Conservation (phyloP, 2,329 filamentous ascomycete species). For the Aspergillus clavatus region DNA sequence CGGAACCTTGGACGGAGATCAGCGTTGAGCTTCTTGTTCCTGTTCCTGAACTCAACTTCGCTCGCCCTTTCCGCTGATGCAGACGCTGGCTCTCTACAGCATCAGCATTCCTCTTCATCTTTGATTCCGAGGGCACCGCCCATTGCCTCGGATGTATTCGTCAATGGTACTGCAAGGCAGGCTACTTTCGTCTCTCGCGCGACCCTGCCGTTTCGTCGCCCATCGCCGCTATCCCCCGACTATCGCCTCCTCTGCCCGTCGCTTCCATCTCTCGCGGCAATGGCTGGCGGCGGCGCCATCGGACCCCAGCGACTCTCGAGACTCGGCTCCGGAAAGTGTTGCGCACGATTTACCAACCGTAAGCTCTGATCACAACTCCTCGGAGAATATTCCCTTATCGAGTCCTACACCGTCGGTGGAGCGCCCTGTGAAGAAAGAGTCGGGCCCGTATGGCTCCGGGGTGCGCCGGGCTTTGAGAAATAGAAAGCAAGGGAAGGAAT, state of each 20-base stretch:
- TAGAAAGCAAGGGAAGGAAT: conserved; percentile 21
- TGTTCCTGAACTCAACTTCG: not conserved
- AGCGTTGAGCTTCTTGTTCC: not conserved
- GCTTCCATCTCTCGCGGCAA: conserved; percentile 30
- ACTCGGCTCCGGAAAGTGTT: conserved; percentile 18
- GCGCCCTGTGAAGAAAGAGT: conserved; percentile 19
- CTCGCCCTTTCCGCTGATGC: conserved; percentile 12
- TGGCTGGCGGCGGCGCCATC: conserved; percentile 26
- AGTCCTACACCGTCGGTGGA: conserved; percentile 11
- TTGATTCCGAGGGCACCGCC: conserved; percentile 22
- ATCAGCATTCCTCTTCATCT: conserved; percentile 13
- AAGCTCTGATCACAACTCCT: conserved; percentile 12
- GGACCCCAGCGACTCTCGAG: conserved; percentile 23
- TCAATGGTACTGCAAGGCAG: conserved; percentile 37
- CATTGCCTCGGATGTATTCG: conserved; percentile 33
- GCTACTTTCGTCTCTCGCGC: conserved; percentile 31
- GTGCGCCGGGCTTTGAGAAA: conserved; percentile 38
- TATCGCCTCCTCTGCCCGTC: conserved; percentile 22
- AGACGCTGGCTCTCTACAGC: conserved; percentile 10
- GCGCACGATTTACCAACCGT: conserved; percentile 18
- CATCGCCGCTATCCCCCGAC: conserved; percentile 32
- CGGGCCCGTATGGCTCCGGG: conserved; percentile 37
- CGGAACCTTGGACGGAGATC: not conserved
- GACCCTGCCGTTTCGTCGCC: conserved; percentile 36
- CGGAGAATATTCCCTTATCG: conserved; percentile 12